Evolutionary conservation across 192 early-diverging fungal genomes (phyloP).

Genomic region (Chytriomyces hyalinus): DNA sequence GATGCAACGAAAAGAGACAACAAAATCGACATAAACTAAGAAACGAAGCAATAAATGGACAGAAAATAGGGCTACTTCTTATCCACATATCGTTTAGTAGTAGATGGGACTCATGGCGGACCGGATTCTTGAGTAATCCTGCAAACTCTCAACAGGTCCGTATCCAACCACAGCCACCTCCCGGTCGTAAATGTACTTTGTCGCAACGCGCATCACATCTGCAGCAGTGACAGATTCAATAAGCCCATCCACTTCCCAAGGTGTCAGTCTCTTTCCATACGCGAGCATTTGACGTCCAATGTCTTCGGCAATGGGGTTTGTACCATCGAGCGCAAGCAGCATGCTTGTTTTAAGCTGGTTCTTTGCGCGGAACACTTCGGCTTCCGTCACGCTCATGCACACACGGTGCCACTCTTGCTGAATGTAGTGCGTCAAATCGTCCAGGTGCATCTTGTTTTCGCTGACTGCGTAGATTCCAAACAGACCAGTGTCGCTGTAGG

Average conservation of each 20-base stretch:
- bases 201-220: constrained; percentile 86
- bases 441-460: constrained; percentile 79
- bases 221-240: constrained; percentile 84
- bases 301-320: constrained; percentile 94
- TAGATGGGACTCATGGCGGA: constrained; percentile 74
- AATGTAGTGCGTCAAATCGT: constrained; percentile 86
- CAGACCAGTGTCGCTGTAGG: constrained; percentile 96
- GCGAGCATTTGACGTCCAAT: constrained; percentile 97
- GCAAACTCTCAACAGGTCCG: constrained; percentile 86
- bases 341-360: constrained; percentile 97
- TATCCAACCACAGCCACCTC: constrained; percentile 84
- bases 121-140: constrained; percentile 88
- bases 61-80: neutral
- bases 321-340: constrained; percentile 89
- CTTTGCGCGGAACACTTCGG: constrained; percentile 96
- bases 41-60: neutral
- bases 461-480: constrained; percentile 95
- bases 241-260: constrained; percentile 84
- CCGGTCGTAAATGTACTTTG: constrained; percentile 87
- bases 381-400: constrained; percentile 79
- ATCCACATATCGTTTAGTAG: constrained; percentile 30
- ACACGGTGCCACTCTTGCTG: constrained; percentile 94
- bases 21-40: too few species aligned
- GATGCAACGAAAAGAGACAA: too few species aligned
- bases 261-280: constrained; percentile 87